These are phyloP conservation scores for Didymella pinodella DNA, from an alignment of 2,329 filamentous ascomycete genomes.

Conservation along the genomic window DNA sequence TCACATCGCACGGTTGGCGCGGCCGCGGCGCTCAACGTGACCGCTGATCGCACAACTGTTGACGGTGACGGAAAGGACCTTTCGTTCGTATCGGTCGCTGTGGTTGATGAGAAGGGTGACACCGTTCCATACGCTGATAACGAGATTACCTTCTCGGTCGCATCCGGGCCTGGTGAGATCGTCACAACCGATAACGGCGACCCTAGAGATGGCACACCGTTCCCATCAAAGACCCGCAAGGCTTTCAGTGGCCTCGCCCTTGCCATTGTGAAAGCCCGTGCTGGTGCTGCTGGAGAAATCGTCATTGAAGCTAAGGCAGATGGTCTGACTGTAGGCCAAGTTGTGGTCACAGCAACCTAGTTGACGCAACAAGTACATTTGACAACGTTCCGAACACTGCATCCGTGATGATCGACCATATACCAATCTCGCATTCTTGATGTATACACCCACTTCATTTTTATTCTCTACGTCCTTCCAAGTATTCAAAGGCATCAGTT, in stretches of 20 bases:
- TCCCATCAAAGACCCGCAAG: constrained; percentile 32
- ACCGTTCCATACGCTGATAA: constrained; percentile 56
- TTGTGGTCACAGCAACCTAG: constrained; percentile 8
- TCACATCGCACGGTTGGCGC: constrained; percentile 54
- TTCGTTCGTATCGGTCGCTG: constrained; percentile 56
- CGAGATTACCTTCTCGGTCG: constrained; percentile 55
- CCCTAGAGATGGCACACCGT: constrained; percentile 33
- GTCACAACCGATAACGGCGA: constrained; percentile 63
- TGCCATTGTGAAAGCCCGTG: constrained; percentile 31
- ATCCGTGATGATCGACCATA: neutral
- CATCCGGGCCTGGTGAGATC: constrained; percentile 53
- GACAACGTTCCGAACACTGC: neutral
- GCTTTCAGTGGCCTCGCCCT: constrained; percentile 39
- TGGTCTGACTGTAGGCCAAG: constrained; percentile 2
- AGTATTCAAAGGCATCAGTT: neutral
- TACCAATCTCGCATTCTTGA: neutral
- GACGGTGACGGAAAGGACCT: constrained; percentile 56
- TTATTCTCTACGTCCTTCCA: neutral
- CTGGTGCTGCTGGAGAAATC: constrained; percentile 20
- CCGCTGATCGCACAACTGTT: constrained; percentile 53
- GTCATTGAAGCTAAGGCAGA: constrained; percentile 23
- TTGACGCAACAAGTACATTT: neutral
- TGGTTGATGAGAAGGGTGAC: constrained; percentile 56
- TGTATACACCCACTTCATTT: neutral
- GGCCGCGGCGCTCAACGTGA: constrained; percentile 51